Base-by-base conservation (phyloP, 2,329 filamentous ascomycete species). In the Dactylellina leptospora region DNA sequence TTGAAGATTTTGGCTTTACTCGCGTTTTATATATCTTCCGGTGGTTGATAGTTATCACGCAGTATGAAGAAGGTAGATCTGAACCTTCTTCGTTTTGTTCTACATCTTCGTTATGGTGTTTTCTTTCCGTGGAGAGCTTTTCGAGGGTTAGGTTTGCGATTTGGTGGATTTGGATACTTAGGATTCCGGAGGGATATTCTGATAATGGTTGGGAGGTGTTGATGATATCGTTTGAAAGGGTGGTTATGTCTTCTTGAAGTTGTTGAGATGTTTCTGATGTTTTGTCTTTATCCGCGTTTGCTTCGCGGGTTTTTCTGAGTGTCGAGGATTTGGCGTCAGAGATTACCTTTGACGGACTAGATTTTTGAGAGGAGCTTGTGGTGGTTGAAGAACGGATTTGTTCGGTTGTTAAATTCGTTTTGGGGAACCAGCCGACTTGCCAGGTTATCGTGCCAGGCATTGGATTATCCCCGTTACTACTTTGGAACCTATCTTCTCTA, bases 361-460 rank as follows among this genome's bases (percentile, higher is more conserved):
- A 51, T 22, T 59, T 58, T 18, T 59, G 62, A 13, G 58, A 53
- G 18, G 51, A 33, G 1, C 53, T 68, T 4, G 62, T 47, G 16
- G 25, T 18, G 4, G 33, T 23, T 18, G 62, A 68, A 4, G 44
- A 10, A 18, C 42, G 36, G 36, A 68, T 59, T 47, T 68, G 62
- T 8, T 33, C 23, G 3, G 44, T 45, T 33, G 33, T 59, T 11
- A 68, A 54, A 22, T 92, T 87, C 0, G 93, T 92, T 82, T 96
- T 97, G 76, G 89, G 88, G 76, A 97, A 97, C 81, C 90, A 97
- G 5, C 93, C 93, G 50, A 97, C 92, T 79, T 97, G 93, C 93
- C 93, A 97, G 78, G 95, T 88, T 40, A 99, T 84, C 78, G 96
- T 88, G 27, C 95, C 93, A 0, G 95, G 93, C 93, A 97, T 97